Evolutionary conservation across 2,329 filamentous ascomycete genomes (phyloP).

Genomic region (Simplicillium sp.): DNA sequence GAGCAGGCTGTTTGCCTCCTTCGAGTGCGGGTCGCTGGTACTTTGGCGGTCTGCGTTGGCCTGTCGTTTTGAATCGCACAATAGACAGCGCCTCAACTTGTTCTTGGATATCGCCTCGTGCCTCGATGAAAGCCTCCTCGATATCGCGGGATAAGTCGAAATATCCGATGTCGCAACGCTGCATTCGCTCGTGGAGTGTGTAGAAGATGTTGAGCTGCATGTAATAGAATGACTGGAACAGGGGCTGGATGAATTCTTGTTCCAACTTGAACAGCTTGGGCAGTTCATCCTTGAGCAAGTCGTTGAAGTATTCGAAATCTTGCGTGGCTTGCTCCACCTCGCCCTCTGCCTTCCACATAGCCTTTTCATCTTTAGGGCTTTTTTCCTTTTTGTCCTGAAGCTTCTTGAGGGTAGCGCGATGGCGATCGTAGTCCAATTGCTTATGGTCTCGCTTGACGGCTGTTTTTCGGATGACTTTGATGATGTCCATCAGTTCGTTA

Average conservation of each 20-base stretch:
- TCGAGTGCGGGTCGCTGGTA: constrained; percentile 47
- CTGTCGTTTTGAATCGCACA: constrained; percentile 84
- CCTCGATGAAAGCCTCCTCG: constrained; percentile 81
- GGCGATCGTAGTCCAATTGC: constrained; percentile 90
- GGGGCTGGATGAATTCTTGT: constrained; percentile 86
- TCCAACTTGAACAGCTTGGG: constrained; percentile 86
- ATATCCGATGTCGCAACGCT: constrained; percentile 92
- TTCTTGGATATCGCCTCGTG: constrained; percentile 82
- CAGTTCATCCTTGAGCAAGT: constrained; percentile 89
- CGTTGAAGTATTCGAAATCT: constrained; percentile 97
- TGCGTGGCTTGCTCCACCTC: constrained; percentile 87
- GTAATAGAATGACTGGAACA: constrained; percentile 99
- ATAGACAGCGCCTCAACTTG: constrained; percentile 77
- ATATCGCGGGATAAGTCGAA: constrained; percentile 89
- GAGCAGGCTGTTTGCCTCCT: constrained; percentile 34
- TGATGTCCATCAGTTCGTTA: constrained; percentile 85
- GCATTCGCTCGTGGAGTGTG: constrained; percentile 96
- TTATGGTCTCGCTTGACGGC: constrained; percentile 91
- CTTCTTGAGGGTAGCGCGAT: constrained; percentile 77
- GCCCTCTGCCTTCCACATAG: constrained; percentile 88
- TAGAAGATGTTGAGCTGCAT: constrained; percentile 99
- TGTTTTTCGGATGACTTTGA: constrained; percentile 90
- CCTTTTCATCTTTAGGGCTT: constrained; percentile 92
- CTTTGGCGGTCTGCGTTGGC: constrained; percentile 51
- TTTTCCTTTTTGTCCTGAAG: constrained; percentile 97